Conservation (phyloP, 2,329 filamentous ascomycete genomes). For the Cryphonectria parasitica region DNA sequence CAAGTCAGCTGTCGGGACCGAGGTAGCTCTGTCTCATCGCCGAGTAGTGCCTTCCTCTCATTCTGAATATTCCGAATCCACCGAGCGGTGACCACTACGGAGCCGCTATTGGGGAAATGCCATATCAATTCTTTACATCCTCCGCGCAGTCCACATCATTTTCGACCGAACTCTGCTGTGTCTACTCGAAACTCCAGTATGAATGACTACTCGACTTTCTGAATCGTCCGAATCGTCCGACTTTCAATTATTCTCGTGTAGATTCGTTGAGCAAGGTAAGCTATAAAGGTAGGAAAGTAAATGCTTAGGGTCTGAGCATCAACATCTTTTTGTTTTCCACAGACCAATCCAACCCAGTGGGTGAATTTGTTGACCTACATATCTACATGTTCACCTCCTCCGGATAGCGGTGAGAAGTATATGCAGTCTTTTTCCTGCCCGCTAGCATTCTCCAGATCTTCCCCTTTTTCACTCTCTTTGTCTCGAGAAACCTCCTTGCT, state of each 20-base stretch:
- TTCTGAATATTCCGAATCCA: conserved; percentile 5
- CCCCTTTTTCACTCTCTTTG: not conserved
- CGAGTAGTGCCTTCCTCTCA: not conserved
- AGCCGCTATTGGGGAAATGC: conserved; percentile 25
- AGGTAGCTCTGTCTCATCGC: not conserved
- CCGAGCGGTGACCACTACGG: conserved; percentile 18
- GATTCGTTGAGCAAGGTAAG: not conserved
- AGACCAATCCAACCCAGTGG: not conserved
- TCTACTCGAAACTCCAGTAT: not conserved
- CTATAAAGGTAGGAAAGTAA: not conserved
- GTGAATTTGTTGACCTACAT: not conserved
- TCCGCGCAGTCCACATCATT: conserved; percentile 20
- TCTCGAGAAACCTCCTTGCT: not conserved
- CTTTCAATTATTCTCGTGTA: not conserved
- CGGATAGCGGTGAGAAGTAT: not conserved
- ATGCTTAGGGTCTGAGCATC: not conserved
- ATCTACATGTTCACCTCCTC: not conserved
- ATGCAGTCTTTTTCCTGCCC: not conserved
- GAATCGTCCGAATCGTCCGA: conserved; percentile 15
- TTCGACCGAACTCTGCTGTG: not conserved
- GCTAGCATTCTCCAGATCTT: not conserved
- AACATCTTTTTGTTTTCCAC: not conserved
- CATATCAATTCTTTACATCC: conserved; percentile 21
- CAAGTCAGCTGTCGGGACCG: conserved; percentile 14
- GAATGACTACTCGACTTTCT: not conserved